Percentiles rank a stretch among this genome's conserved stretches.
Conservation (phyloP, 345 rosid genomes). For the Pistacia integerrima region DNA sequence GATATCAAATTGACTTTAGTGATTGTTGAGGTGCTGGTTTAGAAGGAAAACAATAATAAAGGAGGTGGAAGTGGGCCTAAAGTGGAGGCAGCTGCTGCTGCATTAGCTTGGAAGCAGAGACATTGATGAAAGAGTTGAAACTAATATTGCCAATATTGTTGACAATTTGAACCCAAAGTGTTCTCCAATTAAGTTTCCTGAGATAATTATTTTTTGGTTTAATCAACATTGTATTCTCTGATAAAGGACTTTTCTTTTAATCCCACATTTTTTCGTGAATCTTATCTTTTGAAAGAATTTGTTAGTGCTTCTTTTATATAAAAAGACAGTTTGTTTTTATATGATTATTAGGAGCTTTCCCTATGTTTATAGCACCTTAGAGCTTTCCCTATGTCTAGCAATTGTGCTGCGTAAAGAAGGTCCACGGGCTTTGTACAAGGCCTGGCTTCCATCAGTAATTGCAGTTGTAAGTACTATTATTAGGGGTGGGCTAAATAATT, state of each 20-base stretch:
- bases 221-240: too few relatives aligned
- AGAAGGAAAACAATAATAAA: conserved; percentile 50
- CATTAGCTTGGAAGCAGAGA: conserved; percentile 77
- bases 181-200: too few relatives aligned
- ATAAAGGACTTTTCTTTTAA: too few relatives aligned
- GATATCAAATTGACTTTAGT: neutral
- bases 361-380: too few relatives aligned
- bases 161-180: too few relatives aligned
- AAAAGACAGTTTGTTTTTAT: too few relatives aligned
- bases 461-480: conserved; percentile 79
- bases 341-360: too few relatives aligned
- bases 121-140: conserved; percentile 76
- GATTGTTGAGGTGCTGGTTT: neutral
- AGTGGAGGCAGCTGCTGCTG: conserved; percentile 74
- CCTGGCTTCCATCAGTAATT: conserved; percentile 99
- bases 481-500: too few relatives aligned
- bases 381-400: conserved; percentile 26
- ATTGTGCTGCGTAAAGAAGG: conserved; percentile 95
- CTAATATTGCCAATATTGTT: conserved; percentile 63
- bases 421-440: conserved; percentile 90
- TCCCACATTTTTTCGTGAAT: too few relatives aligned
- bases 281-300: too few relatives aligned
- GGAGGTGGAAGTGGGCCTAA: conserved; percentile 70
- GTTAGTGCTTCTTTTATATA: too few relatives aligned
- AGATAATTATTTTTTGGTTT: too few relatives aligned